Evolutionary conservation across 2,329 filamentous ascomycete species (phyloP).

Genomic region (Ophiostoma ulmi): DNA sequence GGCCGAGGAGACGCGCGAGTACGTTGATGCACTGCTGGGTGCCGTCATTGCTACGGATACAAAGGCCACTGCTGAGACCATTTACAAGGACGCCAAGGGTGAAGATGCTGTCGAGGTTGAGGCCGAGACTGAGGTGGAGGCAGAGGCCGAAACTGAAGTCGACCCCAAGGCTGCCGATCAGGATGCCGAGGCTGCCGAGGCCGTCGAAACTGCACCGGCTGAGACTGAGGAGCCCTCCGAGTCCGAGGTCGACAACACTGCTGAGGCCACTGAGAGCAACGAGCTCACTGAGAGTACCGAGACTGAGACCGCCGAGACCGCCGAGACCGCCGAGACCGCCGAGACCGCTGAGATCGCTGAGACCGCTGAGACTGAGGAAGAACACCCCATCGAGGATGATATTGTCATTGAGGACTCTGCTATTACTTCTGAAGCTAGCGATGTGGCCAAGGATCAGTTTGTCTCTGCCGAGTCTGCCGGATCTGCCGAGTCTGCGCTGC

Average conservation of each 20-base stretch:
- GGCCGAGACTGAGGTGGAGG: conserved; percentile 22
- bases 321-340: neutral
- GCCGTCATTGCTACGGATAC: conserved; percentile 39
- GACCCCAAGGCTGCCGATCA: neutral
- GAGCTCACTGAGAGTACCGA: neutral
- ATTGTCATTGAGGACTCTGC: neutral
- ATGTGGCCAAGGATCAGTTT: no score
- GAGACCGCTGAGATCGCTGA: neutral
- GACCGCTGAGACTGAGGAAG: neutral
- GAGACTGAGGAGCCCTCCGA: neutral
- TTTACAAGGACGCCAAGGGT: conserved; percentile 19
- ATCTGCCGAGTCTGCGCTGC: neutral
- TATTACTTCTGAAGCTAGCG: neutral
- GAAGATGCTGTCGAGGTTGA: conserved; percentile 21
- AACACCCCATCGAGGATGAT: neutral
- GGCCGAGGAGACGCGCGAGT: conserved; percentile 43
- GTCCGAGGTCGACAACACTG: neutral
- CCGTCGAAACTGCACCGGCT: neutral
- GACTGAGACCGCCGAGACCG: neutral
- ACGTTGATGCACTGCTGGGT: conserved; percentile 48
- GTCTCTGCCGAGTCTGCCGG: neutral
- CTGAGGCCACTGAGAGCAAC: no score
- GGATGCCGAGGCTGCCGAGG: neutral
- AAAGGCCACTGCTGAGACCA: conserved; percentile 27
- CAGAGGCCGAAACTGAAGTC: neutral